Conservation (phyloP, 2,329 filamentous ascomycete genomes). For the Scedosporium aurantiacum region DNA sequence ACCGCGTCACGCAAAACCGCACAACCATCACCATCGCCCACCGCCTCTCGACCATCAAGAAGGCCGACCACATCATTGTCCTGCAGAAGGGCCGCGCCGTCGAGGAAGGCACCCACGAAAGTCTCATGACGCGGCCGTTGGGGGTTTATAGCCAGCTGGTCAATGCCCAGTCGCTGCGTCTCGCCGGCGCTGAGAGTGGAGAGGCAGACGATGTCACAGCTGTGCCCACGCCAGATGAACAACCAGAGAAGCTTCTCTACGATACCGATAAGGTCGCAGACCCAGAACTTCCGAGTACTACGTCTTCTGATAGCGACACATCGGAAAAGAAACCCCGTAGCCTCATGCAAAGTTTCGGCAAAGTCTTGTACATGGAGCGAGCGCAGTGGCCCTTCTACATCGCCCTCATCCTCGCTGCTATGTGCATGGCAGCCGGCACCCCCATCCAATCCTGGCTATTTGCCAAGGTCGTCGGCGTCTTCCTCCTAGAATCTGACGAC, state of each 20-base stretch:
- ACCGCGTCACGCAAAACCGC: conserved; percentile 10
- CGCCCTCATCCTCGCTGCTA: conserved; percentile 36
- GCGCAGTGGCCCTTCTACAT: conserved; percentile 38
- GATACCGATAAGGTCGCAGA: conserved; percentile 22
- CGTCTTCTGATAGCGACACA: conserved; percentile 30
- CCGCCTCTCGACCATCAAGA: conserved; percentile 16
- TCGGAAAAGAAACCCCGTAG: conserved; percentile 23
- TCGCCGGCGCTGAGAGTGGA: conserved; percentile 29
- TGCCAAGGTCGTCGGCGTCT: conserved; percentile 39
- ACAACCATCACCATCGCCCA: conserved; percentile 17
- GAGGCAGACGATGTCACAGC: neutral
- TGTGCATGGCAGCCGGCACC: conserved; percentile 24
- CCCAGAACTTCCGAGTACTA: conserved; percentile 21
- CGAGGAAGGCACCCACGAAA: conserved; percentile 22
- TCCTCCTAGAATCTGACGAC: conserved; percentile 21
- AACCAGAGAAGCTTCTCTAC: conserved; percentile 17
- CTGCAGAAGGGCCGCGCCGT: conserved; percentile 33
- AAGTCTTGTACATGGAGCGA: conserved; percentile 45
- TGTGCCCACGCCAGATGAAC: conserved; percentile 4
- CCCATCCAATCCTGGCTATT: conserved; percentile 46
- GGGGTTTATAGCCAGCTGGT: conserved; percentile 61
- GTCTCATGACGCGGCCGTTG: conserved; percentile 47
- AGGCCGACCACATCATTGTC: conserved; percentile 26
- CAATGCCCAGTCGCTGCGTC: conserved; percentile 46
- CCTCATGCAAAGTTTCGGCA: conserved; percentile 42